These are phyloP conservation scores for Candida bentonensis DNA, from an alignment of 805 yeast species.

Conservation along the genomic window DNA sequence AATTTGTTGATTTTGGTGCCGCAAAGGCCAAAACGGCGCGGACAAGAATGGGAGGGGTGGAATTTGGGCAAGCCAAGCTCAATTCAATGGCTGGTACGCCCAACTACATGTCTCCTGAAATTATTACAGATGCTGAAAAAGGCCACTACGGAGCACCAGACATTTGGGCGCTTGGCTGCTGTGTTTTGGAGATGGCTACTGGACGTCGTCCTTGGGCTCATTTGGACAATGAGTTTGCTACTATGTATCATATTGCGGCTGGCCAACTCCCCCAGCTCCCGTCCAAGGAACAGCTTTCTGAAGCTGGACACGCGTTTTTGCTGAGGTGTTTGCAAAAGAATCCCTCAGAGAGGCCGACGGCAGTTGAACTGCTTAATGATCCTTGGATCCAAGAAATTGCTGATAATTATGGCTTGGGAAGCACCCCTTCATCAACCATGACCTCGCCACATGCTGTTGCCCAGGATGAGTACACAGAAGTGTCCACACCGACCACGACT, in stretches of 20 bases:
- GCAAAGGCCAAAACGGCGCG: constrained; percentile 27
- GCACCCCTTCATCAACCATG: not conserved
- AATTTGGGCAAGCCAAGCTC: constrained; percentile 41
- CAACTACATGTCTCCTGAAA: constrained; percentile 98
- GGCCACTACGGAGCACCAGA: constrained; percentile 60
- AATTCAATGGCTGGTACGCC: constrained; percentile 80
- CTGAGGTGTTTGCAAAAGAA: constrained; percentile 68
- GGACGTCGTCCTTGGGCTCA: constrained; percentile 96
- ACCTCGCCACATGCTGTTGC: not conserved
- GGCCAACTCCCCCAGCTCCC: constrained; percentile 88
- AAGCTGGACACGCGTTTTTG: constrained; percentile 57
- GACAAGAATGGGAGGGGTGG: not conserved
- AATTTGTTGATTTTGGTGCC: constrained; percentile 95
- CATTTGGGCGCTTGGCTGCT: constrained; percentile 96
- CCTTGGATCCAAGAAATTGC: constrained; percentile 52
- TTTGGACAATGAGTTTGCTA: constrained; percentile 94
- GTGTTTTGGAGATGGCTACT: constrained; percentile 90
- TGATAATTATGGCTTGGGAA: constrained; percentile 6
- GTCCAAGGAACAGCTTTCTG: constrained; percentile 58
- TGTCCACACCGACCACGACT: not conserved
- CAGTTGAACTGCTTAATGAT: constrained; percentile 71
- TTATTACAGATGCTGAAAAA: constrained; percentile 58
- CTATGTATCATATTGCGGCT: constrained; percentile 90
- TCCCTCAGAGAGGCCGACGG: constrained; percentile 67
- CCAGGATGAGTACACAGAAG: not conserved